These are phyloP conservation scores for Parachaetomium inaequale DNA, from an alignment of 495 filamentous ascomycete genomes.

Conservation along the genomic window DNA sequence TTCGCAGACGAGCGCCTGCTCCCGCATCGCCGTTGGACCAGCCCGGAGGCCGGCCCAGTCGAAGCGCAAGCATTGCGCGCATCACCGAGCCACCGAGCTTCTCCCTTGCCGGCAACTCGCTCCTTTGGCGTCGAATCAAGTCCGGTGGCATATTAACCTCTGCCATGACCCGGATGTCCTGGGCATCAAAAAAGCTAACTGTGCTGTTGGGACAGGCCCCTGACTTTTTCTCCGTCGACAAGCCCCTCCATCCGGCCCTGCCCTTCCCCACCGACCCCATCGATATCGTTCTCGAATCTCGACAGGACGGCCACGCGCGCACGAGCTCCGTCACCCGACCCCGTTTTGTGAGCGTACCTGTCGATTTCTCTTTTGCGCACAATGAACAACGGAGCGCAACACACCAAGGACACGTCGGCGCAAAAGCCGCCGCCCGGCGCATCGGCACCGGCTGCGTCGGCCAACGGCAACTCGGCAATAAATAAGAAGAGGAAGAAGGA, in stretches of 20 bases:
- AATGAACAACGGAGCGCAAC: constrained; percentile 40
- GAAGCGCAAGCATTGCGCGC: constrained; percentile 11
- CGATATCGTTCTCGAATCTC: constrained; percentile 4
- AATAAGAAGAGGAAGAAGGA: constrained; percentile 89
- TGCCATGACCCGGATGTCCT: constrained; percentile 17
- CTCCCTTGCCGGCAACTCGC: constrained; percentile 16
- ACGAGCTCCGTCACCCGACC: constrained; percentile 10
- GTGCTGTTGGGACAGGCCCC: constrained; percentile 2
- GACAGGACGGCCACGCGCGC: constrained; percentile 7
- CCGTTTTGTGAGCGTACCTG: constrained; percentile 8
- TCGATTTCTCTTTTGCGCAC: constrained; percentile 14
- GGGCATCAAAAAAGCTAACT: constrained; percentile 24
- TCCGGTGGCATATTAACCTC: constrained; percentile 15
- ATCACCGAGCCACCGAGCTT: constrained; percentile 16
- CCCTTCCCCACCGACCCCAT: constrained; percentile 12
- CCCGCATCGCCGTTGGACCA: neutral
- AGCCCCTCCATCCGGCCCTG: neutral
- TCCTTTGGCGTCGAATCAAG: constrained; percentile 17
- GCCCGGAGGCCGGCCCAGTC: neutral
- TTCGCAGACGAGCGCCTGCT: neutral
- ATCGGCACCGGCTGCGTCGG: constrained; percentile 23
- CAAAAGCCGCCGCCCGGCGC: constrained; percentile 27
- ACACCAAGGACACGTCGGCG: constrained; percentile 27
- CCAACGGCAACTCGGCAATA: constrained; percentile 36
- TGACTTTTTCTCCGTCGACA: constrained; percentile 11